Evolutionary conservation across 225 moss, liverwort and hornwort genomes (phyloP), one percentile per base, ranked within the genome.

Genomic region (Physcomitrellopsis africana): DNA sequence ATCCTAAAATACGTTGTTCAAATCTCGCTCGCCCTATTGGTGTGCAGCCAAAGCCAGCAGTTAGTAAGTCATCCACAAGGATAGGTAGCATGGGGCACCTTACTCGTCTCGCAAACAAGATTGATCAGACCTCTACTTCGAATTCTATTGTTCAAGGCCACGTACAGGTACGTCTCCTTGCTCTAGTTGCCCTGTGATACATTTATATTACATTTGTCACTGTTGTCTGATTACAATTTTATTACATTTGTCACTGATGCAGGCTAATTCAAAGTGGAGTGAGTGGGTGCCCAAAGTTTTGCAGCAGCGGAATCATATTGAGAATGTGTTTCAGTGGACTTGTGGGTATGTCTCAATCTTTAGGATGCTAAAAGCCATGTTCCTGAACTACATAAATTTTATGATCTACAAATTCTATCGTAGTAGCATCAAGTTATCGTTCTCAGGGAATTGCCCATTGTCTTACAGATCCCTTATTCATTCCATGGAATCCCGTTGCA

Each of bases 1-100:
- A 18, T 24, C 3, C 19, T 63, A 26, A 23, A 18, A 13, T 6
- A 17, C 22, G 13, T 23, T 42, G 41, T 58, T 27, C 27, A 73
- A 65, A 41, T 26, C 60, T 60, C 24, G 64, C 24, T n/a, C 7
- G 57, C 51, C 47, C 64, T 45, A 5, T 47, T 64, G 72, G 55
- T 84, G 80, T 85, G 74, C 84, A 99, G 96, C 85, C 89, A 67
- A 94, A 85, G 77, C 82, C 88, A 10, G 79, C 85, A 65, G 86
- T 82, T 47, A 91, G 71, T 67, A 94, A 81, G 85, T 78, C 79
- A 24, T 89, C 82, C 18, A 84, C 94, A 78, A 92, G 91, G 82
- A 91, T 96, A 91, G 96, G 92, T 65, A 99, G 84, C 73, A 93
- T 99, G 93, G 99, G 99, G 69, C 99, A 99, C 49, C 81, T 99